Conservation (phyloP, 371 early-diverging fungal genomes). For the Capniomyces stellatus region DNA sequence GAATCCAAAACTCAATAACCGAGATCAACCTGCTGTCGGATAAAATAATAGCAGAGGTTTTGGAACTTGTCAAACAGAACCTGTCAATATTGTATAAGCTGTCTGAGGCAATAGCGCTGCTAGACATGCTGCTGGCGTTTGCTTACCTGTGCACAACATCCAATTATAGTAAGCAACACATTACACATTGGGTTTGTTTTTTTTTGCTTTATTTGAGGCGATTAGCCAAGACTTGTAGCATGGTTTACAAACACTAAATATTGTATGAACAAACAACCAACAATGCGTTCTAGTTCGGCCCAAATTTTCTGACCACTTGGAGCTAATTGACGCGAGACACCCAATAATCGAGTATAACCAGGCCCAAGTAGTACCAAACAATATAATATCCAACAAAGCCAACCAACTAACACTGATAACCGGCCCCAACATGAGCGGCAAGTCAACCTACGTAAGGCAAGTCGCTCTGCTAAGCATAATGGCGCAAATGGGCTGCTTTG, state of each 20-base stretch:
- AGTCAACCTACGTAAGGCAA: conserved; percentile 86
- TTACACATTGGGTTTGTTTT: too few species aligned
- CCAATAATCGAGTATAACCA: conserved; percentile 51
- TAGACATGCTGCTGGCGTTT: conserved; percentile 68
- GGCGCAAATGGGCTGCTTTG: conserved; percentile 83
- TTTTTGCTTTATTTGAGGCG: too few species aligned
- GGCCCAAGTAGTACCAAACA: conserved; percentile 51
- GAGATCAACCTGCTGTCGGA: conserved; percentile 77
- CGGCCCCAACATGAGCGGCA: conserved; percentile 98
- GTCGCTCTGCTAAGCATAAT: conserved; percentile 72
- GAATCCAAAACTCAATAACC: conserved; percentile 40
- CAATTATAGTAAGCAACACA: conserved; percentile 33
- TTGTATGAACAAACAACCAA: too few species aligned
- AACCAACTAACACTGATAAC: conserved; percentile 74
- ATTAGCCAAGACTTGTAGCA: too few species aligned
- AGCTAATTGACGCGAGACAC: conserved; percentile 61
- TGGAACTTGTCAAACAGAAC: conserved; percentile 32
- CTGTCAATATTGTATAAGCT: conserved; percentile 52
- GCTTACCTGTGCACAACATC: conserved; percentile 36
- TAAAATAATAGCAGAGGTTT: conserved; percentile 44
- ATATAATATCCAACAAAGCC: conserved; percentile 41
- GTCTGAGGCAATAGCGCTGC: conserved; percentile 59
- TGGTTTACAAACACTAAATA: too few species aligned
- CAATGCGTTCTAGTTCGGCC: conserved; percentile 45
- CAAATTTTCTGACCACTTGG: conserved; percentile 59